A percentile compares a stretch with the other conserved stretches of the same genome.
Evolutionary conservation across 2,329 filamentous ascomycete species (phyloP).

Genomic region (Gaeumannomyces sp.): DNA sequence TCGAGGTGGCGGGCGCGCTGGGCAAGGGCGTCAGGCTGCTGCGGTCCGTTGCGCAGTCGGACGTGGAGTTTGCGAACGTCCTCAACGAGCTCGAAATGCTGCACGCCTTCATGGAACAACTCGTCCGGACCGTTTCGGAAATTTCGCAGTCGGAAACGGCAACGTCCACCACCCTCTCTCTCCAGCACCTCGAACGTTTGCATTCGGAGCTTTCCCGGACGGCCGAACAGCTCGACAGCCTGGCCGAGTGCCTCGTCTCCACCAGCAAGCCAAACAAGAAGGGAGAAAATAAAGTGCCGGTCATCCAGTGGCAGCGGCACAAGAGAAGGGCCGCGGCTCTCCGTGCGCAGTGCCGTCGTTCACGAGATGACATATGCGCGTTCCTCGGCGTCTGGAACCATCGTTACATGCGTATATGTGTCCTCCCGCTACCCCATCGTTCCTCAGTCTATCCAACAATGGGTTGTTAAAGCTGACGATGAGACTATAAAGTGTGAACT

Average conservation of each 20-base stretch:
- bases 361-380: background rate
- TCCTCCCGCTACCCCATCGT: background rate
- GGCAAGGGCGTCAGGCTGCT: constrained; percentile 1
- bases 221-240: background rate
- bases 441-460: no score
- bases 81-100: constrained; percentile 4
- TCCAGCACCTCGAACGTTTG: background rate
- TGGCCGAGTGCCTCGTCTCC: background rate
- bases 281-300: background rate
- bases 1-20: background rate
- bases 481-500: background rate
- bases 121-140: background rate
- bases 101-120: constrained; percentile 1
- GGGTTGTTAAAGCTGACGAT: background rate
- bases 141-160: background rate
- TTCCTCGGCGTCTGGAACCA: background rate
- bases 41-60: background rate
- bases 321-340: background rate
- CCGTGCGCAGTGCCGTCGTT: background rate
- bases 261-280: background rate
- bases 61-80: background rate
- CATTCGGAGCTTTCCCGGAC: background rate
- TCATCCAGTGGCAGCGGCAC: background rate
- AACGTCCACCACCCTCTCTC: background rate
- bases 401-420: background rate